phyloP scores from a whole-genome alignment of 345 rosid species.

The Noccaea caerulescens region DNA sequence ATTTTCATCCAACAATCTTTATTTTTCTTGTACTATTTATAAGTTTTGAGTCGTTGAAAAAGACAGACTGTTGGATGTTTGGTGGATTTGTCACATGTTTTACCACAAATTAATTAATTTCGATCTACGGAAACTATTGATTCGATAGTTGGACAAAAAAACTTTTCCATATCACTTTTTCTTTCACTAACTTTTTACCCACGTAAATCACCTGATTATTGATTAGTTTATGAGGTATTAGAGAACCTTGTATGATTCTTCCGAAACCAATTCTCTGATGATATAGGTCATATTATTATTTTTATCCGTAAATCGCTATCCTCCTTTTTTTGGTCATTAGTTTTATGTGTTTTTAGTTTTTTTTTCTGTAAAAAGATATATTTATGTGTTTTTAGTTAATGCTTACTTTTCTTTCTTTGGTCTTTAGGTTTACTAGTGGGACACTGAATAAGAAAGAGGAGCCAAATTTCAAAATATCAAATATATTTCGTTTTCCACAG shows the following conservation, averaged over 20 bases:
- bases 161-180: constrained; percentile 28
- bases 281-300: neutral
- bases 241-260: constrained; percentile 30
- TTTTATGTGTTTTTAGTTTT: constrained; percentile 28
- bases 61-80: neutral
- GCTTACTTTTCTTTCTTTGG: constrained; percentile 40
- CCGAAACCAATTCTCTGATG: constrained; percentile 11
- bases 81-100: constrained; percentile 5
- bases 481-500: constrained; percentile 18
- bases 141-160: constrained; percentile 27
- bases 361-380: too few species aligned
- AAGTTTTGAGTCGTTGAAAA: neutral
- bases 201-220: constrained; percentile 38
- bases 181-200: constrained; percentile 38
- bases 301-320: constrained; percentile 33
- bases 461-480: constrained; percentile 38
- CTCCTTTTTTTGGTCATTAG: constrained; percentile 22
- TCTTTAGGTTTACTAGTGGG: constrained; percentile 44
- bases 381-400: constrained; percentile 32
- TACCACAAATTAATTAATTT: neutral
- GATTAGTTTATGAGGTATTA: constrained; percentile 37
- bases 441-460: constrained; percentile 36
- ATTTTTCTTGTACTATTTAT: too few species aligned
- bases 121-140: constrained; percentile 1
- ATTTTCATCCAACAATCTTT: too few species aligned